A percentile compares a stretch with the other conserved stretches of the same genome.
These are phyloP conservation scores for Kentomonas sorsogonicus DNA, from an alignment of 208 protist species.

Conservation along the genomic window DNA sequence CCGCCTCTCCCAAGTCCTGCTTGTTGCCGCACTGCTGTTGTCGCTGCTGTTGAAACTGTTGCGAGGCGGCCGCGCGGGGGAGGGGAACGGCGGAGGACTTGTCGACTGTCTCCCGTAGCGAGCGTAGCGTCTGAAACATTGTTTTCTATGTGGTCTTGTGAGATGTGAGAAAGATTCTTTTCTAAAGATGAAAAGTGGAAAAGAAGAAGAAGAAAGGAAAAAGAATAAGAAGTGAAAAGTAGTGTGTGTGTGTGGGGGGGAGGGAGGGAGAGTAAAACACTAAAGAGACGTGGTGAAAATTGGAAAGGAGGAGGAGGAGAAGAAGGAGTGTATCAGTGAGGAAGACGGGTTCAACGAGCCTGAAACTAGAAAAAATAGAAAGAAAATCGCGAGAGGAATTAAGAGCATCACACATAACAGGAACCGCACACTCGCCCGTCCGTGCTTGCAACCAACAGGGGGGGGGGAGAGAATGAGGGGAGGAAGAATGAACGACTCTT, in stretches of 20 bases:
- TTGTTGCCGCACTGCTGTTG: no score
- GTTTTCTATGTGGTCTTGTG: no score
- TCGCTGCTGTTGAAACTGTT: no score
- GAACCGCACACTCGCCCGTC: not conserved
- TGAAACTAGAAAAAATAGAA: not conserved
- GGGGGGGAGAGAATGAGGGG: not conserved
- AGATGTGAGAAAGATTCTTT: not conserved
- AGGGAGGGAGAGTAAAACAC: not conserved
- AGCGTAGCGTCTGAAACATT: no score
- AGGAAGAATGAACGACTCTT: not conserved
- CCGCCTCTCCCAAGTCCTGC: no score
- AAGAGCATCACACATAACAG: not conserved
- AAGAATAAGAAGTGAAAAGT: constrained; percentile 8
- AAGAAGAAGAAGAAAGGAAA: constrained; percentile 14
- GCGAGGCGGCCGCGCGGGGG: no score
- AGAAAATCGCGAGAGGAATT: not conserved
- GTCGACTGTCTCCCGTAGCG: no score
- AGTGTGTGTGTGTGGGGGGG: constrained; percentile 5
- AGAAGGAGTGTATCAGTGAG: not conserved
- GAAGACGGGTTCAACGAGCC: not conserved
- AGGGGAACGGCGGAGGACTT: no score
- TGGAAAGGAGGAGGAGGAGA: no score
- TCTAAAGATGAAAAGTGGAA: not conserved
- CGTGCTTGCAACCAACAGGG: not conserved
- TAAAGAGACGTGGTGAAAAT: not conserved